These are phyloP conservation scores for Ambrosia trifida DNA, from an alignment of 129 eudicot genomes.

Conservation along the genomic window DNA sequence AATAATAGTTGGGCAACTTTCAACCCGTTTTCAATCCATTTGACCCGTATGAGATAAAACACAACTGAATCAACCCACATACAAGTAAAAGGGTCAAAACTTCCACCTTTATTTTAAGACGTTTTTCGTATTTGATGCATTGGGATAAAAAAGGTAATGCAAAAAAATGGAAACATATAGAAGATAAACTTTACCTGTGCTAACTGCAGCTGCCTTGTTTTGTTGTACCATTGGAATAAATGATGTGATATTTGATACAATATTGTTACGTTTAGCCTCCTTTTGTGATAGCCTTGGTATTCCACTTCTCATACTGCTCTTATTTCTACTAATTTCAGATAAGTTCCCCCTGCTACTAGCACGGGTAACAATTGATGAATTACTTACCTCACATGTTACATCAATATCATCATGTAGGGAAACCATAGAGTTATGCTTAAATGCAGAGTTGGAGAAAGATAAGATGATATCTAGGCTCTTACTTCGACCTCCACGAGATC, in stretches of 20 bases:
- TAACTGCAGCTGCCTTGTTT: conserved; percentile 75
- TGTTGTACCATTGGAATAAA: conserved; percentile 83
- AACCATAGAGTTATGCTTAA: conserved; percentile 28
- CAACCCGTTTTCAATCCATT: not conserved
- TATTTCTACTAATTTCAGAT: conserved; percentile 48
- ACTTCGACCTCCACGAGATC: too few relatives aligned
- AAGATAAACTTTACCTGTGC: conserved; percentile 49
- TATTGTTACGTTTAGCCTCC: conserved; percentile 55
- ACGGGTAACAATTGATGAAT: conserved; percentile 41
- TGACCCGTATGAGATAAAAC: conserved; percentile 13
- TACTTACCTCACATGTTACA: conserved; percentile 25
- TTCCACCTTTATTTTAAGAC: conserved; percentile 18
- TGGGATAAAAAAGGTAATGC: not conserved
- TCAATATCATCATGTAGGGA: conserved; percentile 19
- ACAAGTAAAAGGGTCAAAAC: conserved; percentile 4
- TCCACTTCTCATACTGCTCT: conserved; percentile 50
- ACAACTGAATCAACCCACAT: not conserved
- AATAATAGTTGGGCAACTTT: not conserved
- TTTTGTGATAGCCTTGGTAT: conserved; percentile 48
- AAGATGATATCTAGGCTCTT: not conserved
- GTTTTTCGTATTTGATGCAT: not conserved
- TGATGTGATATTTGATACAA: conserved; percentile 68
- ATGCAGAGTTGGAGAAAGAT: conserved; percentile 71
- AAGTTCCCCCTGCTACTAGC: conserved; percentile 44
- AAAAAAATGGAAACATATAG: conserved; percentile 1